These are phyloP conservation scores for Tulasnella sp. DNA, from an alignment of 768 basidiomycete genomes.

Conservation along the genomic window DNA sequence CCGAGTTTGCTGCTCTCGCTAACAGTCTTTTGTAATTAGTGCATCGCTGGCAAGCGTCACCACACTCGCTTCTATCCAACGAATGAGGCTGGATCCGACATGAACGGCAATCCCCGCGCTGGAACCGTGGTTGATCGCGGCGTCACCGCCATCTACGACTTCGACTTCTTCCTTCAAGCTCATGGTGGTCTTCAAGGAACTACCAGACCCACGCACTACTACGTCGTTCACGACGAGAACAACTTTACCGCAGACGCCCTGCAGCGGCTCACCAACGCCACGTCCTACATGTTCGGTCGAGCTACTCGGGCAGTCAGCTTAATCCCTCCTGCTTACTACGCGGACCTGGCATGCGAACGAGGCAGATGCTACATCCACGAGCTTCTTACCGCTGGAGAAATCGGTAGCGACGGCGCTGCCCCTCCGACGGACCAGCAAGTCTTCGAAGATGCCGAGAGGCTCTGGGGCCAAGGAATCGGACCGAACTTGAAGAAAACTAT, in stretches of 20 bases:
- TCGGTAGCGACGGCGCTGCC: constrained; percentile 46
- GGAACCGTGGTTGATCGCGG: constrained; percentile 83
- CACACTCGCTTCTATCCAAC: constrained; percentile 67
- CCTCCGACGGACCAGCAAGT: constrained; percentile 55
- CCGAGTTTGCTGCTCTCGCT: neutral
- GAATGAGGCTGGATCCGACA: constrained; percentile 52
- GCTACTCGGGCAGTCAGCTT: constrained; percentile 85
- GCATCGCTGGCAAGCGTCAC: constrained; percentile 77
- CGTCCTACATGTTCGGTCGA: constrained; percentile 76
- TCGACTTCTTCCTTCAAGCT: constrained; percentile 57
- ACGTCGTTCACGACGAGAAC: constrained; percentile 79
- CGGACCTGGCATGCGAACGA: constrained; percentile 77
- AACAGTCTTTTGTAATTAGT: neutral
- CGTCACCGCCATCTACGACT: constrained; percentile 64
- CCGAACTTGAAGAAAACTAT: constrained; percentile 36
- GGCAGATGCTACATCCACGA: constrained; percentile 77
- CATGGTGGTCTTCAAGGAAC: constrained; percentile 42
- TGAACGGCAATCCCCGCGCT: constrained; percentile 74
- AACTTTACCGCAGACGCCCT: constrained; percentile 67
- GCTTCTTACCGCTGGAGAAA: constrained; percentile 53
- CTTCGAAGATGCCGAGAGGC: constrained; percentile 54
- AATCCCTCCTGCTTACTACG: constrained; percentile 60
- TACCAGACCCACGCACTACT: constrained; percentile 72
- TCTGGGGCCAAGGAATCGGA: constrained; percentile 53
- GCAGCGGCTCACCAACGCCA: constrained; percentile 70